Evolutionary conservation across 768 basidiomycete species (phyloP), one percentile per base, ranked within the genome.

Genomic region (Amanita fuliginea): DNA sequence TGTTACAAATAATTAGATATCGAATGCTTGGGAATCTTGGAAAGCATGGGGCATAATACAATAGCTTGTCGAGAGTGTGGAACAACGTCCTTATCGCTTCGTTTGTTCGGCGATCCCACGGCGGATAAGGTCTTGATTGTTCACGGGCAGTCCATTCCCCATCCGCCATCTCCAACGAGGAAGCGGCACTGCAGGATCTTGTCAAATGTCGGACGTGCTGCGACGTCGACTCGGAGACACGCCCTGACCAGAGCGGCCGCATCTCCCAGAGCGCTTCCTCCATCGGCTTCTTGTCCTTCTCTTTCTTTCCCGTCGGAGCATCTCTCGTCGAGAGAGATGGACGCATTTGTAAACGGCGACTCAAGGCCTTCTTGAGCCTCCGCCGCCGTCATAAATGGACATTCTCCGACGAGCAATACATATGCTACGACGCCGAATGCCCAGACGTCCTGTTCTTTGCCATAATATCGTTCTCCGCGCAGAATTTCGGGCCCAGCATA

Each of bases 381-480:
- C 34, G 82, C 85, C 1, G 93, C 84, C 14, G 86, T 90, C 67
- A 83, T 80, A 69, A 93, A 94, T 1, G 90, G 90, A 59, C 91
- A 94, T 68, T 95, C 91, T 5, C 91, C 90, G 18, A 85, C 78
- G 14, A 98, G 76, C 54, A 99, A 78, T 49, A 99, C 95, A 63
- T 93, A 99, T 10, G 84, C 92, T 18, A 99, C 91, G 19, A 98
- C 93, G 11, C 95, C 95, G 53, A 95, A 88, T 0, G 95, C 95
- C 94, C 95, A 99, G 2, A 97, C 87, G 57, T 99, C 95, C 65
- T 97, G 94, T 62, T 95, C 92, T 60, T 93, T 94, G 32, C 95
- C 96, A 55, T 86, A 77, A 63, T 99, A 99, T 44, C 88, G 78
- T 62, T 96, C 92, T 3, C 95, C 95, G 14, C 91, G 82, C 26